Evolutionary conservation across 2,329 filamentous ascomycete species (phyloP).

Genomic region (Dichotomopilus funicola): DNA sequence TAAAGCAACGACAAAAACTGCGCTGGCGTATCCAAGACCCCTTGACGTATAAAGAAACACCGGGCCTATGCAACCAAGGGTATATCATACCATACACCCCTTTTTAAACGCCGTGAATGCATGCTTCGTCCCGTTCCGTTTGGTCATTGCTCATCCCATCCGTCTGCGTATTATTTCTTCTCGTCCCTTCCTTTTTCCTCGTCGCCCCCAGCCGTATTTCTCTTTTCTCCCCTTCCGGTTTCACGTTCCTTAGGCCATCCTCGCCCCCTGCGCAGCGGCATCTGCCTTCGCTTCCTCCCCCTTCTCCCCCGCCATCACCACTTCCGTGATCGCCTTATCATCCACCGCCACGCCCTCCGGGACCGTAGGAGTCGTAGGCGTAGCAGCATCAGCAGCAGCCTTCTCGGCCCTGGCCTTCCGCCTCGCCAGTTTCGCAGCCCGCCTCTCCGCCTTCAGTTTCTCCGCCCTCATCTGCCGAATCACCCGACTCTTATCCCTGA

Average conservation of each 20-base stretch:
- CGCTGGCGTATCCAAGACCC: too few species aligned
- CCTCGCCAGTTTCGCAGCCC: constrained; percentile 23
- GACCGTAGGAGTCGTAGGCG: too few species aligned
- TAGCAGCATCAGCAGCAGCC: neutral
- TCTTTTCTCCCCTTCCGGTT: neutral
- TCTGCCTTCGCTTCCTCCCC: neutral
- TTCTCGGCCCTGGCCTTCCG: constrained; percentile 13
- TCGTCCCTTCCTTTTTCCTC: neutral
- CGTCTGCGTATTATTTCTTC: neutral
- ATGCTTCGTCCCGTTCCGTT: too few species aligned
- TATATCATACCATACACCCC: too few species aligned
- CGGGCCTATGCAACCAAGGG: too few species aligned
- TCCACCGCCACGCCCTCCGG: too few species aligned
- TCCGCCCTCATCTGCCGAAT: constrained; percentile 38
- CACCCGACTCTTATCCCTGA: constrained; percentile 41
- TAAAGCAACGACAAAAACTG: too few species aligned
- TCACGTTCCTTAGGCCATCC: constrained; percentile 2
- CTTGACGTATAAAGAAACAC: too few species aligned
- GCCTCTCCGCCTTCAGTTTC: constrained; percentile 30
- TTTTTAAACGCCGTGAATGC: too few species aligned
- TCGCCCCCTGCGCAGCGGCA: constrained; percentile 4
- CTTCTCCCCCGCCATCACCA: neutral
- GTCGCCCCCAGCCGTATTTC: neutral
- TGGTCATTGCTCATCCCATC: too few species aligned
- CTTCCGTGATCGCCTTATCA: neutral